Conservation (phyloP, 495 filamentous ascomycete genomes). For the Lichenothelia convexa region DNA sequence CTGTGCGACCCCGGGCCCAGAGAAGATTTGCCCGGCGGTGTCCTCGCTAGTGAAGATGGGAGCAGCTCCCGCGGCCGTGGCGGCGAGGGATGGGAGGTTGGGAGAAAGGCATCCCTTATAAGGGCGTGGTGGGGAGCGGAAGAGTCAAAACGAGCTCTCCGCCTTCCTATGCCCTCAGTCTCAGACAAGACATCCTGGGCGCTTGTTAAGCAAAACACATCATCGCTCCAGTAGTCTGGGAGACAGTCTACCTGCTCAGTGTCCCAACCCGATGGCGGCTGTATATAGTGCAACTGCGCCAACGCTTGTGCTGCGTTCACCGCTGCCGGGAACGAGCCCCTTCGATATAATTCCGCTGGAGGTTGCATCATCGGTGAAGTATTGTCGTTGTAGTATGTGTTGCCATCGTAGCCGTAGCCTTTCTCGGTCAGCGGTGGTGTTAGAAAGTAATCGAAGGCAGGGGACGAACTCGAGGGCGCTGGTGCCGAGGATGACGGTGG, state of each 20-base stretch:
- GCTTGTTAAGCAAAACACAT: background rate
- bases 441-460: conserved; percentile 9
- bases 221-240: background rate
- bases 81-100: conserved; percentile 34
- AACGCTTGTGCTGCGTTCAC: conserved; percentile 73
- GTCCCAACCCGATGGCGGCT: conserved; percentile 63
- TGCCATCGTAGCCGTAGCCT: conserved; percentile 18
- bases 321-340: conserved; percentile 41
- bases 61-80: conserved; percentile 51
- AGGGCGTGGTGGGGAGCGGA: conserved; percentile 6
- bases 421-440: conserved; percentile 2
- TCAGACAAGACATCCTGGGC: conserved; percentile 54
- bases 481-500: conserved; percentile 20
- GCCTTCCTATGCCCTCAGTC: conserved; percentile 36
- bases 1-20: conserved; percentile 72
- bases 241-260: conserved; percentile 53
- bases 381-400: conserved; percentile 39
- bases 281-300: conserved; percentile 72
- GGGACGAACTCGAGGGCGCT: conserved; percentile 10
- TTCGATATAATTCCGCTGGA: conserved; percentile 48
- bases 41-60: conserved; percentile 61
- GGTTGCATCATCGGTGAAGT: conserved; percentile 53
- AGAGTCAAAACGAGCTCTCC: conserved; percentile 14
- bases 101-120: conserved; percentile 7
- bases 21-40: conserved; percentile 70